Conservation (phyloP, 495 filamentous ascomycete species). For the Penicillium lividum region DNA sequence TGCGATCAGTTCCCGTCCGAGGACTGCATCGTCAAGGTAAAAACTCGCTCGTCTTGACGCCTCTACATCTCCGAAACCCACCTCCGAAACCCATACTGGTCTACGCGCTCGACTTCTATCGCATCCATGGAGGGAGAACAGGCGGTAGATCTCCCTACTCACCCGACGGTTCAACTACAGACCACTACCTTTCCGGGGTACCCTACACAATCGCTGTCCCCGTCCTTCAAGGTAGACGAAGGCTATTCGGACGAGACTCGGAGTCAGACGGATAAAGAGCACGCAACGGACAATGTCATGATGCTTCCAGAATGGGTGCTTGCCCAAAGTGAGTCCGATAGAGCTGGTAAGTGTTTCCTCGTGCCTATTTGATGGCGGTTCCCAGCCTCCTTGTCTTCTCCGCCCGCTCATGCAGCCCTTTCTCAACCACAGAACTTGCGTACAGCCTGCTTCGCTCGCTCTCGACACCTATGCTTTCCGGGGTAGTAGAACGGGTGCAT, state of each 20-base stretch:
- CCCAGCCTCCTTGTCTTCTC: conserved; percentile 10
- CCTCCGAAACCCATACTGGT: neutral
- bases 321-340: conserved; percentile 51
- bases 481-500: conserved; percentile 74
- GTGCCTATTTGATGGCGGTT: neutral
- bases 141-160: conserved; percentile 21
- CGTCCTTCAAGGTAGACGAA: conserved; percentile 60
- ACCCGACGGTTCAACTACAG: conserved; percentile 30
- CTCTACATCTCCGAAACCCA: neutral
- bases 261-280: conserved; percentile 53
- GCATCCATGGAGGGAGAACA: conserved; percentile 38
- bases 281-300: conserved; percentile 40
- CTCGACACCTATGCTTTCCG: conserved; percentile 70
- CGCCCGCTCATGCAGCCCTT: conserved; percentile 11
- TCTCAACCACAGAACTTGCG: conserved; percentile 43
- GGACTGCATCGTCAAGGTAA: neutral
- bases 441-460: conserved; percentile 67
- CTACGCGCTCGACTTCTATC: neutral
- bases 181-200: conserved; percentile 28
- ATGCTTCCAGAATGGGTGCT: conserved; percentile 55
- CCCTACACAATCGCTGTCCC: conserved; percentile 37
- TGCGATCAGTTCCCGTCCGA: neutral
- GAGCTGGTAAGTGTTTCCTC: conserved; percentile 49
- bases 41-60: neutral
- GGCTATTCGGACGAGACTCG: conserved; percentile 66